Percentiles rank a stretch among this genome's conserved stretches.
Evolutionary conservation across 768 basidiomycete genomes (phyloP).

Genomic region (Calocybe gangraenosa): DNA sequence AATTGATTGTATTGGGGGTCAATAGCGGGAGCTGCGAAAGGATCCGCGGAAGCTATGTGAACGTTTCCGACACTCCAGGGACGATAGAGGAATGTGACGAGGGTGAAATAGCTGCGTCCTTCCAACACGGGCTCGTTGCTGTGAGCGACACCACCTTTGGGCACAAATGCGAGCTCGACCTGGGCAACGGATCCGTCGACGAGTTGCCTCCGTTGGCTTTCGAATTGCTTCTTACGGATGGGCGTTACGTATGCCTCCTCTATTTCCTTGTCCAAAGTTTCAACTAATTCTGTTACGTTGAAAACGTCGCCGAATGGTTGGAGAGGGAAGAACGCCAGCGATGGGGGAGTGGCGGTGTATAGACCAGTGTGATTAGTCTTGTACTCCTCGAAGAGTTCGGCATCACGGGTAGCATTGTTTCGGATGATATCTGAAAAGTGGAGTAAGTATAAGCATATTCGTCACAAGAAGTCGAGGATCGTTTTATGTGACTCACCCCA

Average conservation of each 20-base stretch:
- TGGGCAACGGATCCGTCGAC: conserved; percentile 12
- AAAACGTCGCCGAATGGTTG: conserved; percentile 13
- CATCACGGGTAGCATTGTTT: conserved; percentile 9
- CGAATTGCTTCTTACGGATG: conserved; percentile 14
- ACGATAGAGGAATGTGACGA: conserved; percentile 13
- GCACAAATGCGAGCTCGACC: conserved; percentile 10
- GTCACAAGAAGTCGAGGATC: too few species aligned
- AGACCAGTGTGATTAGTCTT: conserved; percentile 10
- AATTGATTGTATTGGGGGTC: conserved; percentile 17
- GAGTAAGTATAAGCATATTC: not conserved
- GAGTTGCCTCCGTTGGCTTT: conserved; percentile 12
- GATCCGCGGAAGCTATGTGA: conserved; percentile 19
- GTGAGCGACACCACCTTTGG: conserved; percentile 10
- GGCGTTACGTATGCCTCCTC: conserved; percentile 7
- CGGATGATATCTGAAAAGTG: conserved; percentile 8
- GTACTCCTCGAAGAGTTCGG: conserved; percentile 7
- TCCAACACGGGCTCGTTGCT: conserved; percentile 9
- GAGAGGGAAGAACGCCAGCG: conserved; percentile 13
- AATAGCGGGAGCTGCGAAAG: conserved; percentile 14
- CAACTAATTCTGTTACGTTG: conserved; percentile 11
- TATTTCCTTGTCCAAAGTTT: conserved; percentile 9
- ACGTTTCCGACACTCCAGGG: conserved; percentile 16
- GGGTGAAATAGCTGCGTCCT: conserved; percentile 13
- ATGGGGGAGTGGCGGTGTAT: conserved; percentile 10
- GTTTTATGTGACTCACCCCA: conserved; percentile 5